These are phyloP conservation scores for Camillea tinctor DNA, from an alignment of 2,329 filamentous ascomycete species.

Conservation along the genomic window DNA sequence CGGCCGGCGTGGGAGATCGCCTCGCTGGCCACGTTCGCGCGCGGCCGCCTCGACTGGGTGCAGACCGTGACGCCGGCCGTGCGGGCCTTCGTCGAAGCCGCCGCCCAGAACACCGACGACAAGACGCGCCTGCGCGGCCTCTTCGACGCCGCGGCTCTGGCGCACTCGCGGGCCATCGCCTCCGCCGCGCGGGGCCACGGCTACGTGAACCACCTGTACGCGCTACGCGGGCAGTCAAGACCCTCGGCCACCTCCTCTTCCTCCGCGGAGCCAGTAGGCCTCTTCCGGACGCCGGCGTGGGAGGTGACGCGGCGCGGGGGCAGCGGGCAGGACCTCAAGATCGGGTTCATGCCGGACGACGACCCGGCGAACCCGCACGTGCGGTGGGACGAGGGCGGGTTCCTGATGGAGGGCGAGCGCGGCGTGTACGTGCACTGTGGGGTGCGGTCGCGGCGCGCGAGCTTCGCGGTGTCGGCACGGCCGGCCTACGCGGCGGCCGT, in stretches of 20 bases:
- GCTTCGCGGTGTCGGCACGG: conserved; percentile 8
- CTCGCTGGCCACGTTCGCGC: conserved; percentile 5
- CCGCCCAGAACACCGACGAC: background rate
- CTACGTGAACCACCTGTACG: conserved; percentile 12
- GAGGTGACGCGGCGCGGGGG: conserved; percentile 13
- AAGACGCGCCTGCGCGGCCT: background rate
- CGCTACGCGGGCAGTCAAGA: conserved; percentile 5
- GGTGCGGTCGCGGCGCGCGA: conserved; percentile 3
- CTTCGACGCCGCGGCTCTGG: conserved; percentile 2
- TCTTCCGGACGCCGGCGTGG: conserved; percentile 17
- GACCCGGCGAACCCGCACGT: background rate
- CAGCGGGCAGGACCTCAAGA: conserved; percentile 15
- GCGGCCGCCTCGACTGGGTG: conserved; percentile 16
- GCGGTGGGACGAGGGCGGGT: conserved; percentile 14
- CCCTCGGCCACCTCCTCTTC: too few species aligned
- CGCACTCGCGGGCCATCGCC: conserved; percentile 4
- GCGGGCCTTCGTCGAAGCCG: conserved; percentile 7
- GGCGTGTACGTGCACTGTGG: conserved; percentile 17
- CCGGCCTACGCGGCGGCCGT: conserved; percentile 4
- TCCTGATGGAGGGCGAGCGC: conserved; percentile 12
- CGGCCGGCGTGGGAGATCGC: conserved; percentile 17
- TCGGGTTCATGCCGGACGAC: conserved; percentile 14
- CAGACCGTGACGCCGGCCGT: conserved; percentile 13
- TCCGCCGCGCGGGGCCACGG: conserved; percentile 4
- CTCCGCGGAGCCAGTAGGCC: background rate